Percentiles rank a stretch among this genome's conserved stretches.
Conservation (phyloP, 257 asterid genomes). For the Coffea canephora region DNA sequence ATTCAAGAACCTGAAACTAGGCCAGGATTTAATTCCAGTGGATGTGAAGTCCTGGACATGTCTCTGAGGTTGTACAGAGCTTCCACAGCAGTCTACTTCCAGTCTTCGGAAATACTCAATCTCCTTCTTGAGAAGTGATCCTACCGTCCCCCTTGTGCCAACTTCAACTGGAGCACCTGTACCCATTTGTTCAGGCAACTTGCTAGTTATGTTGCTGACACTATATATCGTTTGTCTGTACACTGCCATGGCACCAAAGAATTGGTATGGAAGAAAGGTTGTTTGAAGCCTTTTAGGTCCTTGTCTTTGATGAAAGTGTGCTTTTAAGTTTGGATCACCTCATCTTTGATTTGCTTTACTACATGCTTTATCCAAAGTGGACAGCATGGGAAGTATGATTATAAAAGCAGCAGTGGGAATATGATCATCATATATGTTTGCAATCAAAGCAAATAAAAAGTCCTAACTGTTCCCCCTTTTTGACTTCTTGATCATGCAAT, state of each 20-base stretch:
- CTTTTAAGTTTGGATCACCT: constrained; percentile 27
- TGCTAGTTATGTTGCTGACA: constrained; percentile 7
- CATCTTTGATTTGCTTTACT: constrained; percentile 14
- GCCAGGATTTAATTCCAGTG: constrained; percentile 43
- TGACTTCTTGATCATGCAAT: constrained; percentile 14
- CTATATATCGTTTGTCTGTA: constrained; percentile 24
- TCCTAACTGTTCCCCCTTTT: constrained; percentile 11
- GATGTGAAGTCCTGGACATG: constrained; percentile 30
- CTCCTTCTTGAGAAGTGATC: constrained; percentile 79
- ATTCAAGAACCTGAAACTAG: constrained; percentile 41
- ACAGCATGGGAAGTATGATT: constrained; percentile 36
- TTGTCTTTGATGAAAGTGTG: constrained; percentile 14
- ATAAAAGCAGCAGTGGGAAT: constrained; percentile 11
- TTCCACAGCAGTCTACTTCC: constrained; percentile 35
- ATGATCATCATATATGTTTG: constrained; percentile 28
- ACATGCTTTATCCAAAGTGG: constrained; percentile 23
- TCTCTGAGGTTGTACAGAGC: constrained; percentile 28
- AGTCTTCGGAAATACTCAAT: constrained; percentile 63
- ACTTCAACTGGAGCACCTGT: constrained; percentile 39
- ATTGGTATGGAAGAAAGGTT: constrained; percentile 16
- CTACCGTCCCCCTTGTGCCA: constrained; percentile 82
- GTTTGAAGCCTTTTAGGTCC: neutral
- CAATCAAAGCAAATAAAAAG: constrained; percentile 17
- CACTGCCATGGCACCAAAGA: constrained; percentile 4
- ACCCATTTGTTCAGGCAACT: constrained; percentile 35